Conservation (phyloP, 2,329 filamentous ascomycete species). For the Shiraia sp. region DNA sequence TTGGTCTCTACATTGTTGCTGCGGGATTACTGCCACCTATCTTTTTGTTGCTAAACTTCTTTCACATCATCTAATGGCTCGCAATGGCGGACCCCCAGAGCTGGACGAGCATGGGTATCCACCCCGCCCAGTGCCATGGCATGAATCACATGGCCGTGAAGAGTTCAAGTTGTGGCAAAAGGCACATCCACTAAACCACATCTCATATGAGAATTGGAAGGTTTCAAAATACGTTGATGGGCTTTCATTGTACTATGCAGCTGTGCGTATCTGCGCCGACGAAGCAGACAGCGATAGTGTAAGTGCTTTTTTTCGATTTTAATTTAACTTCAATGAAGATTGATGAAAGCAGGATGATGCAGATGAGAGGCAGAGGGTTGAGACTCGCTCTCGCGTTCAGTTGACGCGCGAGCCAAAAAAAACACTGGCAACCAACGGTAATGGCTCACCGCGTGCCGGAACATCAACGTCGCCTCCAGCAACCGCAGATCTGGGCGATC, state of each 20-base stretch:
- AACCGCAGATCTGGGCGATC: constrained; percentile 21
- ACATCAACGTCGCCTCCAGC: constrained; percentile 20
- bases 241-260: constrained; percentile 35
- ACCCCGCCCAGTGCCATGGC: constrained; percentile 21
- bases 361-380: constrained; percentile 12
- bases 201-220: constrained; percentile 39
- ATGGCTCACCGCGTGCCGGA: constrained; percentile 17
- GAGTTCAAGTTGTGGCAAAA: constrained; percentile 34
- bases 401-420: constrained; percentile 29
- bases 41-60: constrained; percentile 8
- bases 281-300: constrained; percentile 35
- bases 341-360: constrained; percentile 35
- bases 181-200: constrained; percentile 21
- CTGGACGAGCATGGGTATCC: constrained; percentile 2
- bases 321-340: constrained; percentile 3
- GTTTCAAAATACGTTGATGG: constrained; percentile 31
- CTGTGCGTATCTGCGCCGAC: constrained; percentile 33
- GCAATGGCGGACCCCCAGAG: constrained; percentile 14
- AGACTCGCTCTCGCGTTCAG: constrained; percentile 22
- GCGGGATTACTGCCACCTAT: constrained; percentile 6
- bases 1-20: constrained; percentile 8
- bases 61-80: constrained; percentile 21
- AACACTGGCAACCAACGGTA: constrained; percentile 29
- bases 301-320: constrained; percentile 11
- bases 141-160: constrained; percentile 20